Evolutionary conservation across 2,329 filamentous ascomycete genomes (phyloP), one percentile per base, ranked within the genome.

Genomic region (Diaporthe velutina): DNA sequence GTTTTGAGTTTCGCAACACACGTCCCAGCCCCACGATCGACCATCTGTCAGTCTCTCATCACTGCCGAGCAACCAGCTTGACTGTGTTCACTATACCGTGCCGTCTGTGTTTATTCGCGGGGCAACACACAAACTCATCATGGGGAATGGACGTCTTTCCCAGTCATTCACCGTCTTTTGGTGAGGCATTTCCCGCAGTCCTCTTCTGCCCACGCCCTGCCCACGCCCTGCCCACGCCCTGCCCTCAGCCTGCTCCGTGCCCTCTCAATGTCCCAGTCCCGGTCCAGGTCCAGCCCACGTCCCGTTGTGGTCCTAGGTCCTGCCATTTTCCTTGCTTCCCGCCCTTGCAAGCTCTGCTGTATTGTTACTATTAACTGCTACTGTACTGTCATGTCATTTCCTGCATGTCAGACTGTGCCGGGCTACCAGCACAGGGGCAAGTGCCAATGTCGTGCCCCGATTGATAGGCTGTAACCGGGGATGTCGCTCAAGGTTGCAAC

Each of bases 141-240:
- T 66, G 28, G 19, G 10, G 19, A 28, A 50, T 35, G 12, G 19
- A n/a, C n/a, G 7, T 35, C 42, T 50, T 12, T n/a, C 38, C 40
- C 54, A 71, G n/a, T 38, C 55, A 71, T 68, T 68, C 54, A 71
- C 70, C 70, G 70, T 71, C 70, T 71, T 61, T 71, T 61, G 55
- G 33, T 71, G 70, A 71, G 70, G 70, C 70, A 71, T 71, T 71
- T 71, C 70, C 22, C 48, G 25, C 54, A 13, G n/a, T 40, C 40
- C n/a, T 25, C 15, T 30, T 22, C 4, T 15, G 13, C 10, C 19
- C 2, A 15, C n/a, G 55, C 70, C 40, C 70, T 40, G 70, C 55
- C 55, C 70, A n/a, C n/a, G 13, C 10, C 28, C 4, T 15, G 13
- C 10, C 19, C 2, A 15, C n/a, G 55, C 70, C 40, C 70, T 40